A percentile compares a stretch with the other conserved stretches of the same genome.
These are phyloP conservation scores for Ceratobasidium papillatum DNA, from an alignment of 1,284 basidiomycete genomes.

Conservation along the genomic window DNA sequence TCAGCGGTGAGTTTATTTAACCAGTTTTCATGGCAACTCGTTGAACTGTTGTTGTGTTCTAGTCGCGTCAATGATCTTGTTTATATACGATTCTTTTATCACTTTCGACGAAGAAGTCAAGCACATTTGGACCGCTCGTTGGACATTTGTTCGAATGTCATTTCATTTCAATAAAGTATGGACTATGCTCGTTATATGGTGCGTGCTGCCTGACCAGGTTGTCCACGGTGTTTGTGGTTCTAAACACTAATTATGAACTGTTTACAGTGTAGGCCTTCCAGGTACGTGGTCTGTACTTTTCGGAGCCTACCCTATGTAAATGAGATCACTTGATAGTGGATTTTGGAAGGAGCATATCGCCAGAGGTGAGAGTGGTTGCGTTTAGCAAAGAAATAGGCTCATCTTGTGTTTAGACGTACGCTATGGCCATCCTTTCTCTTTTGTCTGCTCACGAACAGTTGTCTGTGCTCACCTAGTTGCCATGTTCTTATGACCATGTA, in stretches of 20 bases:
- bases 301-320: not conserved
- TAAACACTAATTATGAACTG: too few species aligned
- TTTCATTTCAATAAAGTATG: constrained; percentile 23
- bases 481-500: not conserved
- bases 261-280: not conserved
- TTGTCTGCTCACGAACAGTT: not conserved
- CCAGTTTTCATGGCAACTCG: not conserved
- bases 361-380: not conserved
- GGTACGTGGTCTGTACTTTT: not conserved
- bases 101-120: not conserved
- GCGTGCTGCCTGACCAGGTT: not conserved
- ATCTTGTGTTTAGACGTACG: not conserved
- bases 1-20: not conserved
- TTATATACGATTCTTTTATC: constrained; percentile 1
- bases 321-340: not conserved
- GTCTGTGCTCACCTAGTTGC: not conserved
- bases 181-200: not conserved
- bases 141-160: not conserved
- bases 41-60: not conserved
- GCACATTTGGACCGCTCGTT: constrained; percentile 1
- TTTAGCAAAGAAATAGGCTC: not conserved
- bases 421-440: not conserved
- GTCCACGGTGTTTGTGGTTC: too few species aligned
- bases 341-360: not conserved
- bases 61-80: not conserved